Evolutionary conservation across 768 basidiomycete species (phyloP), one percentile per base, ranked within the genome.

Genomic region (Boletus rubropictus): DNA sequence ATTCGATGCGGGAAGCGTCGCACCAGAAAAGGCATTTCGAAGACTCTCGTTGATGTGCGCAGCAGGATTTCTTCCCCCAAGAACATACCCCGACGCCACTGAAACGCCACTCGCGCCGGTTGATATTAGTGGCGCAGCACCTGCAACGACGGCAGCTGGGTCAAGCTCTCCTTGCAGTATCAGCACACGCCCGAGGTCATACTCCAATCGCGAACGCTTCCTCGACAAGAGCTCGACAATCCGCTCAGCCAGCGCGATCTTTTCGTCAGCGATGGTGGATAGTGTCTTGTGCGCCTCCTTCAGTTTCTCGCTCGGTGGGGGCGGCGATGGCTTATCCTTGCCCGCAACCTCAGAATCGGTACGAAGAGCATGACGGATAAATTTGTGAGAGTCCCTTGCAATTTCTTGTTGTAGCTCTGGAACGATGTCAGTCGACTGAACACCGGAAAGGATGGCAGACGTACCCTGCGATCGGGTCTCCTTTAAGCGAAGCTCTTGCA

Each of bases 401-500:
- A 78, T 69, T 37, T 76, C 74, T 44, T 69, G 67, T 39, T 67
- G 65, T 15, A 77, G 43, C 21, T 76, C 75, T 77, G 42, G 7
- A 22, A 24, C 10, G 18, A 17, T 0, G 31, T 48, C 18, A 34
- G 21, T 12, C 10, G 27, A 27, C 17, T 36, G 38, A 4, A 25
- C 40, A 11, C 8, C 18, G 15, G n/a, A 14, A 29, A 15, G 9
- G n/a, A 31, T 1, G 29, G 31, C 11, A 22, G 36, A 20, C 47
- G 54, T 51, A 65, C 75, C 75, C 59, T 75, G 72, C 1, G 69
- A 68, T 47, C 65, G 66, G 7, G 57, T 57, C 39, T 78, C 76
- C 50, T 70, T 75, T 43, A 69, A 58, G 31, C 70, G 69, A 28
- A 77, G 76, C 51, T 77, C 76, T 14, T 71, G 67, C n/a, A 77